Conservation (phyloP, 1,284 basidiomycete genomes). For the Rhodotorula sp. region DNA sequence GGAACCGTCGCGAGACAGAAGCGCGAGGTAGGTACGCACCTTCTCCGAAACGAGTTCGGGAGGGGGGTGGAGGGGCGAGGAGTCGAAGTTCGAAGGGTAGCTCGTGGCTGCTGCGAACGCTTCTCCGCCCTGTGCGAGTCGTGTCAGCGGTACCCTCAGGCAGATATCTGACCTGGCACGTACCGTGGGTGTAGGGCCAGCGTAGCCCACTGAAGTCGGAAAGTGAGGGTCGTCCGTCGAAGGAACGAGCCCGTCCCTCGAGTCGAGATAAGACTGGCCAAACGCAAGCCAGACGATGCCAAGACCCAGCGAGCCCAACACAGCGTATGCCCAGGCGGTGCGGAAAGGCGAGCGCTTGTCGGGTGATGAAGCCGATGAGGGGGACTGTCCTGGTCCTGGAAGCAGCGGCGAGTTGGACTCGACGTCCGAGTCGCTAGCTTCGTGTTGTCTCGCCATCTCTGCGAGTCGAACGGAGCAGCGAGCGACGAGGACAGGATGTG, state of each 20-base stretch:
- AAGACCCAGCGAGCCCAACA: background rate
- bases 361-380: background rate
- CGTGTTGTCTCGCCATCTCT: background rate
- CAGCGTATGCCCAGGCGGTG: constrained; percentile 4
- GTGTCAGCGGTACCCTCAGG: background rate
- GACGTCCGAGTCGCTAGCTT: constrained; percentile 5
- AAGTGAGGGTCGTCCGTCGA: constrained; percentile 8
- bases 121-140: constrained; percentile 22
- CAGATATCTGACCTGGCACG: background rate
- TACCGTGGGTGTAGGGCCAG: constrained; percentile 30
- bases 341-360: background rate
- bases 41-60: background rate
- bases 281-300: constrained; percentile 12
- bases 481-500: too few species aligned
- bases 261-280: background rate
- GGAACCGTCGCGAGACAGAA: background rate
- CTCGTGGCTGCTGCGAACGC: constrained; percentile 36
- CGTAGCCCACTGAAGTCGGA: constrained; percentile 18
- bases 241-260: background rate
- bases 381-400: background rate
- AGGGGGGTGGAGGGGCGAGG: constrained; percentile 31
- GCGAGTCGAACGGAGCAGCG: background rate
- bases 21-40: background rate
- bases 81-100: constrained; percentile 30
- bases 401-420: constrained; percentile 21